Percentiles rank a stretch among this genome's conserved stretches.
phyloP scores from a whole-genome alignment of 1,284 basidiomycete genomes.

The Ustilago esculenta region DNA sequence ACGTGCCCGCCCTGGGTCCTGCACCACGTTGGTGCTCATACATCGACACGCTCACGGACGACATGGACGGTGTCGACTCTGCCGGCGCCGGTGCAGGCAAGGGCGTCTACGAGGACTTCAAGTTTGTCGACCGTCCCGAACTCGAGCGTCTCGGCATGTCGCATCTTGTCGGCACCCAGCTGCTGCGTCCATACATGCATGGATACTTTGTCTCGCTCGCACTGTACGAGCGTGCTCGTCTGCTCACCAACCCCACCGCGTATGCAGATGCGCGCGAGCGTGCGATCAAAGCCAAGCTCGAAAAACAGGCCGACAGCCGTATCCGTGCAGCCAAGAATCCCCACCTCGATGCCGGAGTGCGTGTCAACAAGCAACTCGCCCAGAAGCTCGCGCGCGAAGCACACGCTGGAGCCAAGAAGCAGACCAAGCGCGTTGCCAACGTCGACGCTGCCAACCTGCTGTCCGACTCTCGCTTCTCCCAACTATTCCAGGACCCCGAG shows the following conservation, averaged over 20 bases:
- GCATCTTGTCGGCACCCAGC: slow-evolving; percentile 90
- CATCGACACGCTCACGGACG: slow-evolving; percentile 88
- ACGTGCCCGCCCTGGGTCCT: slow-evolving; percentile 93
- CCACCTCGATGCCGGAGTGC: slow-evolving; percentile 69
- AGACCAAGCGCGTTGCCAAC: slow-evolving; percentile 51
- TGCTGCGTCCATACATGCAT: slow-evolving; percentile 99
- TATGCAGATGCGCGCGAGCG: slow-evolving; percentile 93
- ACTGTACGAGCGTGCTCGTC: slow-evolving; percentile 92
- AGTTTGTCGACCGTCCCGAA: slow-evolving; percentile 91
- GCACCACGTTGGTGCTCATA: slow-evolving; percentile 97
- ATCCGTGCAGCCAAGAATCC: slow-evolving; percentile 73
- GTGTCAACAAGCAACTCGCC: slow-evolving; percentile 92
- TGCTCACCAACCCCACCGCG: slow-evolving; percentile 94
- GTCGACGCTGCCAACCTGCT: slow-evolving; percentile 71
- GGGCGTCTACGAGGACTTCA: slow-evolving; percentile 89
- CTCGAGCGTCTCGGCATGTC: slow-evolving; percentile 79
- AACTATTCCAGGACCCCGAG: slow-evolving; percentile 91
- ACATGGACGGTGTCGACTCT: slow-evolving; percentile 85
- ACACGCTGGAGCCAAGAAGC: slow-evolving; percentile 73
- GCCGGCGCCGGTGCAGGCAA: slow-evolving; percentile 61
- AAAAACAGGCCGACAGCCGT: slow-evolving; percentile 89
- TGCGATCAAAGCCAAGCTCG: slow-evolving; percentile 85
- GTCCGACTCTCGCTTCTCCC: slow-evolving; percentile 87
- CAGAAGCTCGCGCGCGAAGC: slow-evolving; percentile 82
- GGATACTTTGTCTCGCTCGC: slow-evolving; percentile 97